Evolutionary conservation across 345 rosid genomes (phyloP).

Genomic region (Linum usitatissimum): DNA sequence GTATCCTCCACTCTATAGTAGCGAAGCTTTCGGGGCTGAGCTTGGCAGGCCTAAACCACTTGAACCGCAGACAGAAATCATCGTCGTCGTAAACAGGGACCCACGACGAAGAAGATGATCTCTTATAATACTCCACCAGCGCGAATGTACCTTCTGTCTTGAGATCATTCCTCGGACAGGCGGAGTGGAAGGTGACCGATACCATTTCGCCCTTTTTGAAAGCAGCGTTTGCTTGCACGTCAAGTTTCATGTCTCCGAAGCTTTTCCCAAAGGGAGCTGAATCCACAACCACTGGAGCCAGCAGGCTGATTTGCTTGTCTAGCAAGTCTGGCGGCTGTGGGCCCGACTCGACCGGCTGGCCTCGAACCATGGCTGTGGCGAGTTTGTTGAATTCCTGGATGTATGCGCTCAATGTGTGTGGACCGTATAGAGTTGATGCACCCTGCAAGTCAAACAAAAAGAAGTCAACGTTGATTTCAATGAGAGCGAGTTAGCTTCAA

Average conservation of each 20-base stretch:
- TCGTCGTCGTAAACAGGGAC: conserved; percentile 80
- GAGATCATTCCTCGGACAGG: conserved; percentile 88
- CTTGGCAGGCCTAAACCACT: conserved; percentile 71
- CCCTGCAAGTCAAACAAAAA: conserved; percentile 40
- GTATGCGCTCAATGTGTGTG: conserved; percentile 78
- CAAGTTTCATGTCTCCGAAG: conserved; percentile 67
- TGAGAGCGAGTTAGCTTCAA: not conserved
- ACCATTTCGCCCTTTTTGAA: conserved; percentile 61
- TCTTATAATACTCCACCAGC: conserved; percentile 64
- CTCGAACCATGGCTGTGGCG: conserved; percentile 44
- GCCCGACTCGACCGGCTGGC: conserved; percentile 44
- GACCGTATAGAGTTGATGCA: conserved; percentile 85
- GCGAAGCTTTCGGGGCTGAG: conserved; percentile 65
- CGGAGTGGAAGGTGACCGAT: conserved; percentile 76
- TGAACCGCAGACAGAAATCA: conserved; percentile 80
- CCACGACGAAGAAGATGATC: conserved; percentile 32
- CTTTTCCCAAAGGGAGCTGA: conserved; percentile 50
- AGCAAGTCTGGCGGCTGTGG: conserved; percentile 80
- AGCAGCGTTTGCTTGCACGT: conserved; percentile 63
- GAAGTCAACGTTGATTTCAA: not conserved
- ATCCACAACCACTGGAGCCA: conserved; percentile 83
- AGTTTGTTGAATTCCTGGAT: conserved; percentile 89
- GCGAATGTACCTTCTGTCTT: conserved; percentile 89
- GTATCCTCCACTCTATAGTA: conserved; percentile 79
- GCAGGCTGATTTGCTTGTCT: conserved; percentile 66